phyloP scores from a whole-genome alignment of 169 alveolate species.

The Plasmodium vinckei region DNA sequence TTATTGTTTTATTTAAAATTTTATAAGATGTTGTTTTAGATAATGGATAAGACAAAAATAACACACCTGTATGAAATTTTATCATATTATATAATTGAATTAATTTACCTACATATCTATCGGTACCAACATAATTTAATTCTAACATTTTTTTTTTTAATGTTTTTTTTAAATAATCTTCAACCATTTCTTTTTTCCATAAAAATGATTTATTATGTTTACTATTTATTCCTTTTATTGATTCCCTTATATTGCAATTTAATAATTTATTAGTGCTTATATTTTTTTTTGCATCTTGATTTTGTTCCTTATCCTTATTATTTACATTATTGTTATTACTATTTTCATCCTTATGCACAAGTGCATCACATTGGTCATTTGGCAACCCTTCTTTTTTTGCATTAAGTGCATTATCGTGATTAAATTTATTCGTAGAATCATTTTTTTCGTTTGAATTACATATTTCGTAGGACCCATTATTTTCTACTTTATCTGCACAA shows the following conservation, averaged over 20 bases:
- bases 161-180: conserved; percentile 64
- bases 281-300: background rate
- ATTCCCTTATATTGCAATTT: background rate
- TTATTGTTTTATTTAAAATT: conserved; percentile 58
- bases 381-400: background rate
- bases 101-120: conserved; percentile 53
- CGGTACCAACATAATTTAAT: conserved; percentile 69
- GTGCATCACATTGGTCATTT: background rate
- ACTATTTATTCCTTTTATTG: background rate
- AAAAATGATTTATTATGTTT: conserved; percentile 15
- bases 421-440: no score
- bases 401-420: background rate
- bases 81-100: conserved; percentile 75
- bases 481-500: background rate
- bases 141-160: conserved; percentile 69
- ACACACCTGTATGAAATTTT: conserved; percentile 60
- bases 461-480: background rate
- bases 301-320: background rate
- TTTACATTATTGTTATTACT: background rate
- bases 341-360: background rate
- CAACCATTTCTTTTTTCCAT: conserved; percentile 70
- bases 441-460: background rate
- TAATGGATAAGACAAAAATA: conserved; percentile 68
- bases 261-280: background rate
- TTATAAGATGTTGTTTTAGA: conserved; percentile 71